Conservation (phyloP, 148 eudicot species). For the Persicaria maculosa region DNA sequence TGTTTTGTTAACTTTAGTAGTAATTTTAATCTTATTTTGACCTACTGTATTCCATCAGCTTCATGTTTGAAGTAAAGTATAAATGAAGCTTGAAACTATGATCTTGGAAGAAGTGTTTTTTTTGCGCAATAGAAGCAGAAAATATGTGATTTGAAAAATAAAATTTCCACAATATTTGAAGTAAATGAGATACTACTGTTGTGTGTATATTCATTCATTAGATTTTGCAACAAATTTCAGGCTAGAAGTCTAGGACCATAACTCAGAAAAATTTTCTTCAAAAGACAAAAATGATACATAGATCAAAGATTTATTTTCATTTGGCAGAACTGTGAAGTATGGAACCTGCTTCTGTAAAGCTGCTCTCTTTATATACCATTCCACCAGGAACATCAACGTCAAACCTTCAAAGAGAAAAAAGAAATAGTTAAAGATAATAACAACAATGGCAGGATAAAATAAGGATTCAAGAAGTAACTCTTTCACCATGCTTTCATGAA, state of each 20-base stretch:
- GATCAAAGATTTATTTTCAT: not conserved
- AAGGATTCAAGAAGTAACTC: not conserved
- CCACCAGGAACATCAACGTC: conserved; percentile 98
- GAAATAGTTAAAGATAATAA: not conserved
- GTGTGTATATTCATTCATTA: not conserved
- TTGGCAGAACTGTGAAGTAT: not conserved
- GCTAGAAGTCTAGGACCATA: not conserved
- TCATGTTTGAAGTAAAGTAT: not conserved
- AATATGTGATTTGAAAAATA: not conserved
- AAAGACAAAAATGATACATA: not conserved
- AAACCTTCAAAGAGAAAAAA: conserved; percentile 47
- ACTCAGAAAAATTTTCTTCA: not conserved
- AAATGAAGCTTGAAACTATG: not conserved
- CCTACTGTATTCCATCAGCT: conserved; percentile 1
- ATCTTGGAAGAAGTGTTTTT: too few relatives aligned
- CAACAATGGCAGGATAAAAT: not conserved
- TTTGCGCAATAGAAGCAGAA: not conserved
- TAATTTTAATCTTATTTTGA: not conserved
- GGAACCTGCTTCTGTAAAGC: conserved; percentile 86
- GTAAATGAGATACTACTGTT: not conserved
- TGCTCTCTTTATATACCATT: conserved; percentile 81
- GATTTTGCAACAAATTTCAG: not conserved
- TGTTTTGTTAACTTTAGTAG: not conserved
- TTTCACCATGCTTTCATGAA: not conserved
- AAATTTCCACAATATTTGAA: not conserved